These are phyloP conservation scores for Gryganskiella cystojenkinii DNA, from an alignment of 192 early-diverging fungal species.

Conservation along the genomic window DNA sequence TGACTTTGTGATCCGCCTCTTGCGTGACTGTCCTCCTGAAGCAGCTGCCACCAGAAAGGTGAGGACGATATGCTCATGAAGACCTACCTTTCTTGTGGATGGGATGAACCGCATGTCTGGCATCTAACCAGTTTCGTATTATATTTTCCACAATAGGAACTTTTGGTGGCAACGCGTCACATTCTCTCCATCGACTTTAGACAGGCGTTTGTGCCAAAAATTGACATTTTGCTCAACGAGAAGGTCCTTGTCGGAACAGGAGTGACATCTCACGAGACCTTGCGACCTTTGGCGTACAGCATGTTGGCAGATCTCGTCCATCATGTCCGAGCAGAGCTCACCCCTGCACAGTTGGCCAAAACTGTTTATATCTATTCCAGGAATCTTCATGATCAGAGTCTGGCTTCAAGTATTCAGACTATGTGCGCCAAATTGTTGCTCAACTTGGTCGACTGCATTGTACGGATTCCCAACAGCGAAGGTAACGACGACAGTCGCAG, in stretches of 20 bases:
- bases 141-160: conserved; percentile 64
- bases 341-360: conserved; percentile 78
- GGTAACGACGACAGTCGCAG: conserved; percentile 36
- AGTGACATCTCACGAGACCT: conserved; percentile 91
- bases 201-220: conserved; percentile 87
- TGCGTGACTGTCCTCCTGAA: conserved; percentile 95
- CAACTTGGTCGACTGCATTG: conserved; percentile 90
- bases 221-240: conserved; percentile 95
- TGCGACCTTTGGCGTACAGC: conserved; percentile 92
- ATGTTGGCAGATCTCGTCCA: conserved; percentile 97
- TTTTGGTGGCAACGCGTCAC: conserved; percentile 94
- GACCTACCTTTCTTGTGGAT: too few species aligned
- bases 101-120: neutral
- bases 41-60: conserved; percentile 90
- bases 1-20: conserved; percentile 85
- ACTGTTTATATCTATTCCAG: conserved; percentile 93
- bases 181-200: conserved; percentile 95
- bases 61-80: too few species aligned
- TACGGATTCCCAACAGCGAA: conserved; percentile 70
- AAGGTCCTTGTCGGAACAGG: conserved; percentile 94
- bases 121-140: neutral
- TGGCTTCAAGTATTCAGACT: conserved; percentile 93
- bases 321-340: conserved; percentile 89
- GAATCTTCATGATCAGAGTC: conserved; percentile 92
- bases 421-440: conserved; percentile 96